Evolutionary conservation across 1,284 basidiomycete genomes (phyloP).

Genomic region (Sporisorium reilianum): DNA sequence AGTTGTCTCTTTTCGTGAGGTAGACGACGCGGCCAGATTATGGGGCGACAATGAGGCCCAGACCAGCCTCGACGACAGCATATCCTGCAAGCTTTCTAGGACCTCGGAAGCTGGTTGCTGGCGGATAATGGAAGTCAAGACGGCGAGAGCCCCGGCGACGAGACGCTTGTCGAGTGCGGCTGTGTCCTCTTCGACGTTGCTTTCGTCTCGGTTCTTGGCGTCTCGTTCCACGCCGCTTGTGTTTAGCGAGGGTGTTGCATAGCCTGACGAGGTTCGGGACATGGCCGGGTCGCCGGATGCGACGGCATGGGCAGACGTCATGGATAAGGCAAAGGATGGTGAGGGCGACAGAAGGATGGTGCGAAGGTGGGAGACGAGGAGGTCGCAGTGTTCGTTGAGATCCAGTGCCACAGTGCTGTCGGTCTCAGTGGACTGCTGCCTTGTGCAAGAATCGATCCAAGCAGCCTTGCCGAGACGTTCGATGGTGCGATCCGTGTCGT

Average conservation of each 20-base stretch:
- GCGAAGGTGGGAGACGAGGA: conserved; percentile 41
- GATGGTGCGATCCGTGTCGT: conserved; percentile 80
- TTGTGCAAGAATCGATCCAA: conserved; percentile 71
- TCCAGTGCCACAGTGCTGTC: conserved; percentile 6
- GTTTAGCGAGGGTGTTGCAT: conserved; percentile 26
- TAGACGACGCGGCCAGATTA: conserved; percentile 19
- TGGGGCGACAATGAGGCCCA: conserved; percentile 54
- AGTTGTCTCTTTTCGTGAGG: conserved; percentile 1
- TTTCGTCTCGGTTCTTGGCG: conserved; percentile 67
- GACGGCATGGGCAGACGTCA: conserved; percentile 47
- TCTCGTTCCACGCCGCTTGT: conserved; percentile 45
- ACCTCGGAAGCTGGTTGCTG: conserved; percentile 16
- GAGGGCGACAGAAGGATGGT: conserved; percentile 51
- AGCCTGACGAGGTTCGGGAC: conserved; percentile 41
- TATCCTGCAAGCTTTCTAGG: conserved; percentile 34
- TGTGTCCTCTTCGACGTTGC: conserved; percentile 65
- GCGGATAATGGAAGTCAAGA: conserved; percentile 42
- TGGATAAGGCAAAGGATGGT: conserved; percentile 49
- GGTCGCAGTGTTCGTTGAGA: conserved; percentile 34
- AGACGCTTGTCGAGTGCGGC: conserved; percentile 63
- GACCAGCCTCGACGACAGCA: conserved; percentile 47
- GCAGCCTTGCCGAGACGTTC: conserved; percentile 73
- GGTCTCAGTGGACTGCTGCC: conserved; percentile 7
- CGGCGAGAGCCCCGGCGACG: conserved; percentile 61
- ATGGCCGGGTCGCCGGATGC: conserved; percentile 22